Conservation (phyloP, 768 basidiomycete species). For the Boletus subparvulus region DNA sequence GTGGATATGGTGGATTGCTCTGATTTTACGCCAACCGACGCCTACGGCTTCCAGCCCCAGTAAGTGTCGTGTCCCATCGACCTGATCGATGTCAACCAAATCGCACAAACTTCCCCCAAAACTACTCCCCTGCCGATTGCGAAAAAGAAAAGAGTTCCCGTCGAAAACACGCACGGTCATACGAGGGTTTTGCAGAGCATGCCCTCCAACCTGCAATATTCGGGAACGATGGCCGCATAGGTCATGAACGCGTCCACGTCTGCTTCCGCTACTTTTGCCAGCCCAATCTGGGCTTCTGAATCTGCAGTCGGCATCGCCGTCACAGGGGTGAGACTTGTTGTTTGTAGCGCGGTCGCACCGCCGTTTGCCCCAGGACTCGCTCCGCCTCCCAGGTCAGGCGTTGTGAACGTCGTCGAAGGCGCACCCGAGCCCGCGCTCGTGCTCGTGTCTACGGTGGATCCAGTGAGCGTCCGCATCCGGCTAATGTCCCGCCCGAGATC, state of each 20-base stretch:
- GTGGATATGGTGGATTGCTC: neutral
- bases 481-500: conserved; percentile 38
- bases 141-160: neutral
- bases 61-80: neutral
- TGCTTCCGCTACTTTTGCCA: conserved; percentile 81
- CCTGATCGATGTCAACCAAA: neutral
- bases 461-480: conserved; percentile 57
- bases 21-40: neutral
- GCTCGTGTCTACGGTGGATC: conserved; percentile 39
- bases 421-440: conserved; percentile 37
- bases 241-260: conserved; percentile 84
- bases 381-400: conserved; percentile 52
- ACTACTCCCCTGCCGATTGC: neutral
- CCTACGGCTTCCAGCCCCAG: neutral
- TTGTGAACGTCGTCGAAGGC: conserved; percentile 56
- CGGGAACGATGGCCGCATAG: conserved; percentile 82
- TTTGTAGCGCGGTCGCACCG: conserved; percentile 37
- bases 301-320: conserved; percentile 71
- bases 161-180: conserved; percentile 17
- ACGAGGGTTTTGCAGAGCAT: conserved; percentile 69
- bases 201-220: conserved; percentile 76
- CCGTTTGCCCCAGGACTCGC: conserved; percentile 36
- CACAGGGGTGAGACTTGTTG: conserved; percentile 66
- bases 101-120: neutral
- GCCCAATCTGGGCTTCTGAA: conserved; percentile 68